A percentile compares a stretch with the other conserved stretches of the same genome.
These are phyloP conservation scores for Picea sitchensis DNA, from an alignment of 75 land plant species.

Conservation along the genomic window DNA sequence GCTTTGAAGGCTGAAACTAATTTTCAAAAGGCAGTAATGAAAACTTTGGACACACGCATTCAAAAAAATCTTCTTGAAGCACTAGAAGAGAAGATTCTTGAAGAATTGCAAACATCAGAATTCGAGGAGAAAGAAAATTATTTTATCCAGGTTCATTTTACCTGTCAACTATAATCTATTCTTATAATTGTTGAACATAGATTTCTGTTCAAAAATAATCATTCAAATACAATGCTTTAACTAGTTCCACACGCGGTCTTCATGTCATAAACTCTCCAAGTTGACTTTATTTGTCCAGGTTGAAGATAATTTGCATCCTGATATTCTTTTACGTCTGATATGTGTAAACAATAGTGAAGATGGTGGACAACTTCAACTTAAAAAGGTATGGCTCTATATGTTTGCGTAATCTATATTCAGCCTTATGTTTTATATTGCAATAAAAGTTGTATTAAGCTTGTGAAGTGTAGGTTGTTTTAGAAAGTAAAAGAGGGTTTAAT, in stretches of 20 bases:
- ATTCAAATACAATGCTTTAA: background rate
- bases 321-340: background rate
- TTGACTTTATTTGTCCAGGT: background rate
- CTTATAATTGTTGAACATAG: background rate
- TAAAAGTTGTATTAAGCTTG: background rate
- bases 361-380: background rate
- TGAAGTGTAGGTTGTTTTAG: background rate
- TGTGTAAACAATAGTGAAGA: background rate
- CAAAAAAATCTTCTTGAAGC: background rate
- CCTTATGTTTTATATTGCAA: background rate
- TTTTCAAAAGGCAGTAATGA: background rate
- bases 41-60: background rate
- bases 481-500: background rate
- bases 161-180: background rate
- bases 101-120: background rate
- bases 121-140: background rate
- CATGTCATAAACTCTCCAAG: background rate
- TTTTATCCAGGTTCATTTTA: background rate
- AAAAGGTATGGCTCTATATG: background rate
- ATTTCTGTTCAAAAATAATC: background rate
- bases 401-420: background rate
- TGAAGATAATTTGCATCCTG: background rate
- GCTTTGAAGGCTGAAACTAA: background rate
- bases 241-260: too few species aligned
- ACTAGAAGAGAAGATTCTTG: background rate